Evolutionary conservation across 768 basidiomycete genomes (phyloP), one percentile per base, ranked within the genome.

Genomic region (Hygrocybe coccinea): DNA sequence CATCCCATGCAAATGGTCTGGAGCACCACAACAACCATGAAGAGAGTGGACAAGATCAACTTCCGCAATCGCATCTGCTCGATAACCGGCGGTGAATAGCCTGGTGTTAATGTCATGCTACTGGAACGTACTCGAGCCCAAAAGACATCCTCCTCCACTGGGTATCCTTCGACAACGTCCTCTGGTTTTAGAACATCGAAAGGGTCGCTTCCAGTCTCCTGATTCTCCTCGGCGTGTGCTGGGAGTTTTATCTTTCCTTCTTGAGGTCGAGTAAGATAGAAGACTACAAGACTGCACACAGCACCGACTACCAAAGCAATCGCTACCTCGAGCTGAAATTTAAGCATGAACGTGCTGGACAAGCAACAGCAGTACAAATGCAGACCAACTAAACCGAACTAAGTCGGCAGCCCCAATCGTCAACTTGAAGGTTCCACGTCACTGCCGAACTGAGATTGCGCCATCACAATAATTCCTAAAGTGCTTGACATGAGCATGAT

Each of bases 121-220:
- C 3, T n/a, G 9, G 2, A 24, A 69, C 78, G 44, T 60, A 80
- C 84, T 68, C 73, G 70, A n/a, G 62, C 60, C 84, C 84, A 85
- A 67, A 90, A 90, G 2, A 55, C 69, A 3, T 73, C 74, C 50
- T 79, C 84, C 21, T 87, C 69, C 38, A 89, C 73, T 7, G 88
- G 84, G 51, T 79, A 78, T 3, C 87, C 87, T 58, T 89, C 84
- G 11, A 84, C 56, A 35, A 80, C 60, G 60, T 92, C 90, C 65
- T 86, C 85, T 8, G 83, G 80, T n/a, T 65, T 82, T 17, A 82
- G 79, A n/a, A 92, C 84, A 64, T 83, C 80, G 64, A 87, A 89
- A 10, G 85, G 82, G 62, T 89, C 87, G 11, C 66, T 67, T 39
- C 44, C 52, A 9, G 60, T 60, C 1, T 53, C 62, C 19, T 65